Evolutionary conservation across 2,329 filamentous ascomycete genomes (phyloP), one percentile per base, ranked within the genome.

Genomic region (Fusarium nelsonii): DNA sequence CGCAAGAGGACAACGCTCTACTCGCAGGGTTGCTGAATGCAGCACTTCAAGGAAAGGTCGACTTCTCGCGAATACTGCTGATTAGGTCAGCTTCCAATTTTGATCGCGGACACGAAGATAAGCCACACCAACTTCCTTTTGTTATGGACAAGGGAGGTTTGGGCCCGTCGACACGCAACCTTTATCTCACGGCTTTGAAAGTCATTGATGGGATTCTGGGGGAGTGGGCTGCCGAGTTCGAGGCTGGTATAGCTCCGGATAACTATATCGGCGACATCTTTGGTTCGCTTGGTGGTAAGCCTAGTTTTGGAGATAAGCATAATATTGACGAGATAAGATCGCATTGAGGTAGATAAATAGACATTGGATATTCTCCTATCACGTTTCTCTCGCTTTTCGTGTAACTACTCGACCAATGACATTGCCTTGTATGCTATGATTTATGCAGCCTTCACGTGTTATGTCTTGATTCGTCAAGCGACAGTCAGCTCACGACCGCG

Each of bases 11-110:
- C 14, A 72, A 64, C 4, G 69, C 69, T 5, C 45, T 72, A 0
- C 39, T 72, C 4, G 39, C 69, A 2, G 63, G 69, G 2, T 43
- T 72, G 0, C 18, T 68, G 18, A 72, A 67, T 3, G 69, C 69
- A 20, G 39, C 67, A 1, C 46, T 70, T 3, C 69, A 56, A 41
- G 45, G 39, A 8, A 58, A 65, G 18, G 63, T 58, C 2, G 69
- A 72, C 43, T 72, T 65, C 18, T 72, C 69, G 1, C 52, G 69
- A 12, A 56, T 67, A 0, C 16, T 70, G n/a, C 39, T 72, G 1
- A 49, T 72, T 14, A 58, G 69, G 33, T 70, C 69, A n/a, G 69
- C 63, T 2, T 72, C 69, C 1, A 72, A 72, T 30, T 72, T 72
- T 36, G 69, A 72, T 8, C 48, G 69, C 3, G 60, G 66, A 0